Evolutionary conservation across 2,329 filamentous ascomycete genomes (phyloP), one percentile per base, ranked within the genome.

Genomic region (Venturia pyrina): DNA sequence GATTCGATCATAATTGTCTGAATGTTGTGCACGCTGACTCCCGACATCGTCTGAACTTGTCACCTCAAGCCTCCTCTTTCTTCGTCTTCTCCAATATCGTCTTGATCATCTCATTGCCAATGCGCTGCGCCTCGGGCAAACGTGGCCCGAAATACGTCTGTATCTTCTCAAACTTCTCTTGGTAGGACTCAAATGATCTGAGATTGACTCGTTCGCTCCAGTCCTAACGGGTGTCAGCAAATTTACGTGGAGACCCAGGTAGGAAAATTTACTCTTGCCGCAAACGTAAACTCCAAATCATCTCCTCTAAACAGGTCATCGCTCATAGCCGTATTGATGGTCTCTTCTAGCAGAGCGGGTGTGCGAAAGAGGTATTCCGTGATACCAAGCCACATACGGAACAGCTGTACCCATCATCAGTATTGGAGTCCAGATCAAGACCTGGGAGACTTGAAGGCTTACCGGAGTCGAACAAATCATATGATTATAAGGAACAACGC

Each of bases 381-480:
- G n/a, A 97, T 96, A 66, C 95, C 95, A 43, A 99, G 85, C 86
- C 95, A 97, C 69, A 99, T 86, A 63, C 95, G 89, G 81, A 99
- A 99, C 60, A 98, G 85, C 79, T 87, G 53, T 59, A 56, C 57
- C 24, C 61, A 13, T 3, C 10, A 53, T 48, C 43, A 32, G 21
- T n/a, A 21, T 28, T 17, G 4, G 13, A 46, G 2, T 3, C 37
- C n/a, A 24, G 6, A 8, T 41, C 34, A 56, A 67, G 50, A 0
- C 4, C 62, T 44, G 24, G 66, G 28, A 2, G 28, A 4, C 28
- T 28, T 28, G 28, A 28, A 4, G 17, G 79, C 83, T 75, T 73
- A 87, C 85, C 62, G 95, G 95, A 48, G 95, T 99, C 65, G 92
- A 96, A 80, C 95, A 99, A 70, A 99, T 96, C 93, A 99, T 99